Percentiles rank a stretch among this genome's conserved stretches.
These are phyloP conservation scores for Massospora cicadina DNA, from an alignment of 371 early-diverging fungal genomes.

Conservation along the genomic window DNA sequence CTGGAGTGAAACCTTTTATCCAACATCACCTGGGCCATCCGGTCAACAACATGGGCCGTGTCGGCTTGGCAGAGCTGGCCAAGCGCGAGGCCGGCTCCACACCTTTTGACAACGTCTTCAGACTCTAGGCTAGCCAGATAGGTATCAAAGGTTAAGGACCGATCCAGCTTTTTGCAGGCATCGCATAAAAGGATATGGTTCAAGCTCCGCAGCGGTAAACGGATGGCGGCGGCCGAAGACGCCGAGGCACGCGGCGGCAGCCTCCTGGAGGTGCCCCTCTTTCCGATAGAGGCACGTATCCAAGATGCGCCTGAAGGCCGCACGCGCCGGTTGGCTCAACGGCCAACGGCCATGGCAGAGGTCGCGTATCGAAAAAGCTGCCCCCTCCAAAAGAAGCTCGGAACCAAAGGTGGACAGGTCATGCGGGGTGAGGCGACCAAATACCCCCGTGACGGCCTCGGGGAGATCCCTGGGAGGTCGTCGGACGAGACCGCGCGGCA, in stretches of 20 bases:
- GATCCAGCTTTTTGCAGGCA: neutral
- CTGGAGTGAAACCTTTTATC: neutral
- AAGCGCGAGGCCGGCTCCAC: neutral
- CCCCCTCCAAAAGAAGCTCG: slow-evolving; percentile 27
- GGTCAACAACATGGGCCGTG: neutral
- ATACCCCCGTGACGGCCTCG: slow-evolving; percentile 13
- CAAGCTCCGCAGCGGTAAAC: neutral
- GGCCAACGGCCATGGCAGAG: slow-evolving; percentile 23
- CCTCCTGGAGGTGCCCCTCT: neutral
- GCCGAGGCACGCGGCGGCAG: neutral
- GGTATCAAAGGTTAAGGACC: neutral
- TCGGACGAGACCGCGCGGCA: neutral
- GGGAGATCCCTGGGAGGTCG: neutral
- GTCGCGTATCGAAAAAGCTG: slow-evolving; percentile 30
- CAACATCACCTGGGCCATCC: neutral
- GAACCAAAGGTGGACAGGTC: slow-evolving; percentile 40
- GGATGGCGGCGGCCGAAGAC: neutral
- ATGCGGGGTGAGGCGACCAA: slow-evolving; percentile 20
- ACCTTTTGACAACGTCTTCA: neutral
- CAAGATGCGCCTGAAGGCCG: neutral
- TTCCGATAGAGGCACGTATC: neutral
- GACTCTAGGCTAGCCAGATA: neutral
- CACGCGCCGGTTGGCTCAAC: neutral
- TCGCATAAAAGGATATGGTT: neutral
- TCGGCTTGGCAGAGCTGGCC: neutral